A percentile compares a stretch with the other conserved stretches of the same genome.
Evolutionary conservation across 2,329 filamentous ascomycete species (phyloP).

Genomic region (Aspergillus candidus): DNA sequence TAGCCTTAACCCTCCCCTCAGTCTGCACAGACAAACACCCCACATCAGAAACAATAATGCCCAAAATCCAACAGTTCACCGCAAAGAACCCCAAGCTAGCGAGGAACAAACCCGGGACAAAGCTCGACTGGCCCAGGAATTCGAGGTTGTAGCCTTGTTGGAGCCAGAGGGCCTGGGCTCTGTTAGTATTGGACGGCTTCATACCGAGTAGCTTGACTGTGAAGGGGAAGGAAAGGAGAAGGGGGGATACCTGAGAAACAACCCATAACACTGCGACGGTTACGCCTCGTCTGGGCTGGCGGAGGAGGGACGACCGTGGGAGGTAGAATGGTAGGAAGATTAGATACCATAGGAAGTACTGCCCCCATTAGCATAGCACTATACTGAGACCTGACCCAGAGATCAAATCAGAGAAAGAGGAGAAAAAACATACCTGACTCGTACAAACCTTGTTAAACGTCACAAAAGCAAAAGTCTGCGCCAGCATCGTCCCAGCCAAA

Average conservation of each 20-base stretch:
- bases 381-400: neutral
- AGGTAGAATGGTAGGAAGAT: conserved; percentile 89
- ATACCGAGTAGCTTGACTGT: no score
- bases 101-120: conserved; percentile 75
- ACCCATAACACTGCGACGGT: conserved; percentile 68
- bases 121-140: conserved; percentile 74
- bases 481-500: conserved; percentile 77
- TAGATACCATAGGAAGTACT: conserved; percentile 99
- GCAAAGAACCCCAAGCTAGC: conserved; percentile 73
- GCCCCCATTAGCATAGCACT: neutral
- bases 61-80: conserved; percentile 81
- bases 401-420: neutral
- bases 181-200: conserved; percentile 14
- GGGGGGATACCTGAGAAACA: conserved; percentile 52
- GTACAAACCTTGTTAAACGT: conserved; percentile 99
- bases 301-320: conserved; percentile 67
- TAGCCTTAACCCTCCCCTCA: neutral
- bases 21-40: conserved; percentile 11
- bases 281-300: conserved; percentile 55
- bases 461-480: conserved; percentile 95
- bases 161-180: conserved; percentile 60
- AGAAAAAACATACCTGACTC: conserved; percentile 63
- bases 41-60: conserved; percentile 67
- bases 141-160: conserved; percentile 70
- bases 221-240: neutral